These are phyloP conservation scores for Ceratocystis variospora DNA, from an alignment of 2,329 filamentous ascomycete species.

Conservation along the genomic window DNA sequence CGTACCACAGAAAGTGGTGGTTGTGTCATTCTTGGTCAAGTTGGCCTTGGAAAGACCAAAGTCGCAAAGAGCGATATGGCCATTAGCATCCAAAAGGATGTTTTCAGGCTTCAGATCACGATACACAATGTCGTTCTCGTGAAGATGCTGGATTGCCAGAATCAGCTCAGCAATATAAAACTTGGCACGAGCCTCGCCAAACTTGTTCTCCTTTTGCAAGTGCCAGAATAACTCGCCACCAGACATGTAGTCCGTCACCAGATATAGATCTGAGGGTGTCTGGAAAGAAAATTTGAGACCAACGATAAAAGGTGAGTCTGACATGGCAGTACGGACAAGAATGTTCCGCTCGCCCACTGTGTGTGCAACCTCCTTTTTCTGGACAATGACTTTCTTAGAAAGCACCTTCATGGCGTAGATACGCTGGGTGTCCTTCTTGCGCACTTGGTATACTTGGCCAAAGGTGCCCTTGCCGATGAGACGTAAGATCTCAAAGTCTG, in stretches of 20 bases:
- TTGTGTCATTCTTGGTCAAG: conserved; percentile 90
- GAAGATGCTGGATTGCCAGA: conserved; percentile 82
- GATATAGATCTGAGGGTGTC: conserved; percentile 85
- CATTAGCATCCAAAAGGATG: conserved; percentile 89
- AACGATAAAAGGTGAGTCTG: conserved; percentile 94
- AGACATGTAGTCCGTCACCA: conserved; percentile 99
- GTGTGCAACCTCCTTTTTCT: conserved; percentile 98
- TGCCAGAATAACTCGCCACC: conserved; percentile 98
- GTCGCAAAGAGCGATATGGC: conserved; percentile 93
- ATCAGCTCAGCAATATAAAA: conserved; percentile 99
- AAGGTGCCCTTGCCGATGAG: conserved; percentile 97
- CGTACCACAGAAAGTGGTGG: conserved; percentile 96
- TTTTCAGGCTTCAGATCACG: conserved; percentile 96
- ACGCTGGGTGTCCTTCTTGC: conserved; percentile 87
- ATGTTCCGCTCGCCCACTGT: conserved; percentile 96
- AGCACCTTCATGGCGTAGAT: conserved; percentile 99
- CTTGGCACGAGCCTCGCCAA: conserved; percentile 86
- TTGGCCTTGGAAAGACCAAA: conserved; percentile 98
- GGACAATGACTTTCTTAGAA: conserved; percentile 98
- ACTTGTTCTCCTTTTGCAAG: conserved; percentile 89
- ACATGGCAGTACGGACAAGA: conserved; percentile 84
- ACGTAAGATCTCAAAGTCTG: conserved; percentile 90
- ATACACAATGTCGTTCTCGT: conserved; percentile 96
- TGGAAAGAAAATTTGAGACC: conserved; percentile 98
- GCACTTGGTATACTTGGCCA: conserved; percentile 94